Conservation (phyloP, 352 stramenopile genomes). For the Globisporangium nodosum region DNA sequence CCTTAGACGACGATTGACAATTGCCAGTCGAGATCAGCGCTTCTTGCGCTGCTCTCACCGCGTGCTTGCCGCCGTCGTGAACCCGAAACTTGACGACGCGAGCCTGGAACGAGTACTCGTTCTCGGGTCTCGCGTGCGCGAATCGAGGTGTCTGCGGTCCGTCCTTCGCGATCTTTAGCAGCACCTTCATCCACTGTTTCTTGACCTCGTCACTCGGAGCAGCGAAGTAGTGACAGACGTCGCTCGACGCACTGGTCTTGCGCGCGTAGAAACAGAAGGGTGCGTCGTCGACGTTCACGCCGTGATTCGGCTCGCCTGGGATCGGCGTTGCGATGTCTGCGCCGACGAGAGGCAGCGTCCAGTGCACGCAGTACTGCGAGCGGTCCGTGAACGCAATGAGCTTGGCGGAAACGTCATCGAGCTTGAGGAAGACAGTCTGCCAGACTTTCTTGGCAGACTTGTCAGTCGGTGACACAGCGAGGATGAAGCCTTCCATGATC, state of each 20-base stretch:
- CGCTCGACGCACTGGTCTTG: constrained; percentile 21
- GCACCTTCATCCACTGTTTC: constrained; percentile 46
- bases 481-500: constrained; percentile 43
- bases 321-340: constrained; percentile 56
- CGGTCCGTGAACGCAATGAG: constrained; percentile 50
- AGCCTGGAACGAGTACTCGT: constrained; percentile 39
- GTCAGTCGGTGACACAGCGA: constrained; percentile 26
- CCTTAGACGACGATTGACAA: no score
- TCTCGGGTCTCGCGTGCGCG: constrained; percentile 18
- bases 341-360: constrained; percentile 38
- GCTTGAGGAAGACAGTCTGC: constrained; percentile 47
- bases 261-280: constrained; percentile 60
- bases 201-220: constrained; percentile 34
- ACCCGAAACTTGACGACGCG: constrained; percentile 33
- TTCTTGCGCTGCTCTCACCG: constrained; percentile 19
- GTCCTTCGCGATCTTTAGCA: constrained; percentile 37
- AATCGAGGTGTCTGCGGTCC: constrained; percentile 42
- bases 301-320: constrained; percentile 42
- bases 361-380: constrained; percentile 40
- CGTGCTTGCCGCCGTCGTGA: constrained; percentile 39
- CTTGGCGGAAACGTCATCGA: constrained; percentile 61
- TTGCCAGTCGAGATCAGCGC: neutral
- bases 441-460: constrained; percentile 33
- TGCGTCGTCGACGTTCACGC: constrained; percentile 38
- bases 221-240: constrained; percentile 36